Percentiles rank a stretch among this genome's conserved stretches.
These are phyloP conservation scores for Paecilomyces formosus DNA, from an alignment of 2,329 filamentous ascomycete species.

Conservation along the genomic window DNA sequence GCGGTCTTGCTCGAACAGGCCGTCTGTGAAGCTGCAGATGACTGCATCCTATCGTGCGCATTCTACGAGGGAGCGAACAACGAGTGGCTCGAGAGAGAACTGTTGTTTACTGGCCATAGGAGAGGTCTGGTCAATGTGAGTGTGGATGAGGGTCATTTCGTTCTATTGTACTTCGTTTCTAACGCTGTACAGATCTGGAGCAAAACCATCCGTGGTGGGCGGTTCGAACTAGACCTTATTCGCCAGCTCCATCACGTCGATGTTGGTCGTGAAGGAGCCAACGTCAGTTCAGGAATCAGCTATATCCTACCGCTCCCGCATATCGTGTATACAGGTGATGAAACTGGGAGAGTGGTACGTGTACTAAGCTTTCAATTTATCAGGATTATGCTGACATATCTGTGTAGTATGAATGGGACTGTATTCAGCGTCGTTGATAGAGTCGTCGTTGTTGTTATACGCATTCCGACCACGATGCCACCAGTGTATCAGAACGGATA, in stretches of 20 bases:
- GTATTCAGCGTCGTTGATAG: conserved; percentile 38
- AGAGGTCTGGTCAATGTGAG: conserved; percentile 69
- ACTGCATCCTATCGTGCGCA: conserved; percentile 72
- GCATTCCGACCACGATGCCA: background rate
- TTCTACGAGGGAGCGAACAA: conserved; percentile 89
- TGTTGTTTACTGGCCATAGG: conserved; percentile 84
- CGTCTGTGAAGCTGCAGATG: conserved; percentile 64
- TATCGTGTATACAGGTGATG: conserved; percentile 87
- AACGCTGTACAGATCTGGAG: conserved; percentile 45
- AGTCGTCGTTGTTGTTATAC: background rate
- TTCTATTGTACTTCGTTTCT: conserved; percentile 11
- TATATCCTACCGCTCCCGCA: conserved; percentile 78
- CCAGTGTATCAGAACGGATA: background rate
- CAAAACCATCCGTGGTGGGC: conserved; percentile 51
- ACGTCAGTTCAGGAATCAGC: conserved; percentile 62
- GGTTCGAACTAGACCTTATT: conserved; percentile 70
- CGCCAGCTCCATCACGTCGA: conserved; percentile 78
- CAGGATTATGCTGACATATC: conserved; percentile 10
- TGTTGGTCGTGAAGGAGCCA: conserved; percentile 51
- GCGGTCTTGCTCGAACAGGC: conserved; percentile 73
- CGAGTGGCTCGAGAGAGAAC: conserved; percentile 81
- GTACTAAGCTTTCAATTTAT: conserved; percentile 5
- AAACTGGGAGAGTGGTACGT: conserved; percentile 82
- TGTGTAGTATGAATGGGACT: conserved; percentile 50
- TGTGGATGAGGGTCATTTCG: background rate